Base-by-base conservation (phyloP, 352 stramenopile genomes). In the Thraustotheca clavata region DNA sequence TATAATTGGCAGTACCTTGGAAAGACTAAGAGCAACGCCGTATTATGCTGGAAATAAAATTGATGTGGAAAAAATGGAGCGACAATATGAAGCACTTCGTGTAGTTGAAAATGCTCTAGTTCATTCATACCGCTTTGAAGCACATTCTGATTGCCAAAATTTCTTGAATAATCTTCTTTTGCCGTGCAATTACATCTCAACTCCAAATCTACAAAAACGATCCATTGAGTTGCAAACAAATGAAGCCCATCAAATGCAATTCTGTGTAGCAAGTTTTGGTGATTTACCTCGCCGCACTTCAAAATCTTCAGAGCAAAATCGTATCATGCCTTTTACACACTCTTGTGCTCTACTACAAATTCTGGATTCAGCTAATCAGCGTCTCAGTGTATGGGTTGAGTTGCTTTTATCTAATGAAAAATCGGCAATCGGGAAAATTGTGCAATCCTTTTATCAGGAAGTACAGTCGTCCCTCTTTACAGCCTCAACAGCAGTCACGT, bases 1-100 rank as follows among this genome's bases (percentile, higher is more conserved):
- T 2, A 79, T 91, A 2, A 75, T 91, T 33, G 80, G 78, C 0
- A 76, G 87, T 12, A 76, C 82, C 41, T 75, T 91, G 3, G 82
- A 91, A 54, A 71, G 82, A 4, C 69, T 89, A 22, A 72, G 79
- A 0, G 70, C 69, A 18, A 73, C 68, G 2, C 80, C 67, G 38
- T 83, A 84, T 49, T 80, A 85, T 36, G 74, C 67, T 1, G 48
- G 61, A 0, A 69, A 70, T 18, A 62, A 69, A 47, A 62, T 87
- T 29, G 71, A 87, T 57, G 52, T 87, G 59, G 74, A 85, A n/a
- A 84, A 82, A 24, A 68, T 87, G 0, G 75, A 83, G 49, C 73
- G 76, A n/a, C 77, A 87, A 62, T 87, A 87, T 29, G 50, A 69
- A 24, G 70, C 76, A 11, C 69, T 85, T 5, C 67, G 70, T 20